Percentiles rank a stretch among this genome's conserved stretches.
phyloP scores from a whole-genome alignment of 1,284 basidiomycete genomes.

The Pascua guehoae region DNA sequence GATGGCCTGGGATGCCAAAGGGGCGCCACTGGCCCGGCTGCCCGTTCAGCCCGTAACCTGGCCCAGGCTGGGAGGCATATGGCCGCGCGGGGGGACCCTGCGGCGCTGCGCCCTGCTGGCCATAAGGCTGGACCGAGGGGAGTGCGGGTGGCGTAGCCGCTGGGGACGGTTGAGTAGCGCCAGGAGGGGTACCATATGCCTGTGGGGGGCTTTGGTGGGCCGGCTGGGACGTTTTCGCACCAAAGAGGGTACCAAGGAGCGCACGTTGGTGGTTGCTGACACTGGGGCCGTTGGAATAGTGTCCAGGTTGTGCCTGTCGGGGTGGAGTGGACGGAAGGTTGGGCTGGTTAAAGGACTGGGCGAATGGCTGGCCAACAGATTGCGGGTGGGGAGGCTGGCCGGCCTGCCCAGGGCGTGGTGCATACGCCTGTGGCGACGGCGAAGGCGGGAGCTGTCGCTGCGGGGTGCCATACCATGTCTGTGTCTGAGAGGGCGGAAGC shows the following conservation, averaged over 20 bases:
- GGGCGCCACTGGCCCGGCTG: background rate
- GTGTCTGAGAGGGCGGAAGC: slow-evolving; percentile 5
- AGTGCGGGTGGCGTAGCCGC: background rate
- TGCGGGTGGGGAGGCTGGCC: background rate
- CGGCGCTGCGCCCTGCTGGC: background rate
- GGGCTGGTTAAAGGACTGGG: slow-evolving; percentile 1
- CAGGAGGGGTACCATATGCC: background rate
- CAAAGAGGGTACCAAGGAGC: slow-evolving; percentile 14
- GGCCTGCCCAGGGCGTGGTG: background rate
- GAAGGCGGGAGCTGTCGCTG: background rate
- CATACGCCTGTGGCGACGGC: background rate
- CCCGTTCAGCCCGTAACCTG: background rate
- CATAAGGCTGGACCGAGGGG: background rate
- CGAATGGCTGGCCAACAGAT: background rate
- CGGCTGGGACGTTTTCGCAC: background rate
- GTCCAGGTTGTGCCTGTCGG: background rate
- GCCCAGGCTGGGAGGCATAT: background rate
- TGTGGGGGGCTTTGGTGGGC: background rate
- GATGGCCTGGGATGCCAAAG: slow-evolving; percentile 5
- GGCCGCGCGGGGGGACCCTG: background rate
- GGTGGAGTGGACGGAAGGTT: background rate
- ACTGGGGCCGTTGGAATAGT: background rate
- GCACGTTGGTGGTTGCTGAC: slow-evolving; percentile 9
- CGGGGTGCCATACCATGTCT: background rate
- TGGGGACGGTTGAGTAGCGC: background rate